phyloP scores from a whole-genome alignment of 1,284 basidiomycete species.

The Lignosus rhinocerotis region DNA sequence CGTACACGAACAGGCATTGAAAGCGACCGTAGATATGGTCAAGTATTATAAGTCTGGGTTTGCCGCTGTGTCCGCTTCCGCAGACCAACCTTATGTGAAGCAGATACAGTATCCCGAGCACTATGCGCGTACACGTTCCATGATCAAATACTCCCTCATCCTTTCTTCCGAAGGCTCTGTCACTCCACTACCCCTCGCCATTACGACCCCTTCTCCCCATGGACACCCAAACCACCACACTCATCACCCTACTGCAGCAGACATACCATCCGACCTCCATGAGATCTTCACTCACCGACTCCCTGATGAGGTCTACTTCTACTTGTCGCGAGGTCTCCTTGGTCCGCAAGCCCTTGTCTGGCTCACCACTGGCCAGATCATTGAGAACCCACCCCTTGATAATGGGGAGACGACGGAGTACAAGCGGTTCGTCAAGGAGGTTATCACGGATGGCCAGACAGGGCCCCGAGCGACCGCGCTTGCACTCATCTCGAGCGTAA shows the following conservation, averaged over 20 bases:
- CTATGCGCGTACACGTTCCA: slow-evolving; percentile 88
- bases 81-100: slow-evolving; percentile 79
- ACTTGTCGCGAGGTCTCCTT: slow-evolving; percentile 90
- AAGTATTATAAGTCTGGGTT: slow-evolving; percentile 88
- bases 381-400: slow-evolving; percentile 90
- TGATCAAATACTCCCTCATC: slow-evolving; percentile 93
- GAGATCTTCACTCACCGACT: slow-evolving; percentile 95
- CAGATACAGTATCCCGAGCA: slow-evolving; percentile 79
- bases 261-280: slow-evolving; percentile 90
- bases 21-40: slow-evolving; percentile 86
- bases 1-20: slow-evolving; percentile 77
- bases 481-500: slow-evolving; percentile 78
- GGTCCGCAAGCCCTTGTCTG: slow-evolving; percentile 88
- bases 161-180: slow-evolving; percentile 90
- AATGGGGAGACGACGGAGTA: slow-evolving; percentile 96
- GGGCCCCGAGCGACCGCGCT: slow-evolving; percentile 91
- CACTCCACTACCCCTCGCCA: slow-evolving; percentile 83
- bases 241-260: slow-evolving; percentile 77
- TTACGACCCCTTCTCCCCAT: slow-evolving; percentile 51
- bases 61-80: slow-evolving; percentile 75
- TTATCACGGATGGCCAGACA: slow-evolving; percentile 89
- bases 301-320: slow-evolving; percentile 96
- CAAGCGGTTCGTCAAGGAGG: slow-evolving; percentile 91
- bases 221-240: slow-evolving; percentile 55
- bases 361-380: slow-evolving; percentile 83